These are phyloP conservation scores for Eucommia ulmoides DNA, from an alignment of 257 asterid genomes.

Conservation along the genomic window DNA sequence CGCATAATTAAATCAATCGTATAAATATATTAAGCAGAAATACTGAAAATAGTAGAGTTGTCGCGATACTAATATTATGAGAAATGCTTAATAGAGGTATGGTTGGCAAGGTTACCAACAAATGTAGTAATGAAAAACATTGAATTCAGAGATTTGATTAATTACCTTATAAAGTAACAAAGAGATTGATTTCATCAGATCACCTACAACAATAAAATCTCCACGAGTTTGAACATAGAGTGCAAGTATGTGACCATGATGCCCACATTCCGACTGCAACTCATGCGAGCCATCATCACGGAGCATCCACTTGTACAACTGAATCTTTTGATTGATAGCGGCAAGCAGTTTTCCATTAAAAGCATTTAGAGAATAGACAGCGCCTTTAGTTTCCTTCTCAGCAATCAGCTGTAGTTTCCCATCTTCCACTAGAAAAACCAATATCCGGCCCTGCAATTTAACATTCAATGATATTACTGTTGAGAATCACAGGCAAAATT, in stretches of 20 bases:
- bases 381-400: conserved; percentile 96
- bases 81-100: too few relatives aligned
- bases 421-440: conserved; percentile 92
- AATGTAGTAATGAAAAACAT: too few relatives aligned
- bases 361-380: conserved; percentile 88
- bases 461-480: conserved; percentile 3
- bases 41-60: too few relatives aligned
- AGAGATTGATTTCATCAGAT: conserved; percentile 92
- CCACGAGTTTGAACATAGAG: conserved; percentile 97
- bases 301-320: conserved; percentile 88
- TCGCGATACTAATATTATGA: too few relatives aligned
- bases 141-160: not conserved
- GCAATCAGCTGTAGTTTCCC: conserved; percentile 88
- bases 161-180: conserved; percentile 86
- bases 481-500: too few relatives aligned
- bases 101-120: too few relatives aligned
- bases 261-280: conserved; percentile 96
- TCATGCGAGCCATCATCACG: conserved; percentile 87
- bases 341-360: conserved; percentile 94
- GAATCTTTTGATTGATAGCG: conserved; percentile 96
- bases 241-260: conserved; percentile 95
- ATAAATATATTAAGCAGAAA: too few relatives aligned
- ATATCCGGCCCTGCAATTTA: conserved; percentile 68
- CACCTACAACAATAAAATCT: conserved; percentile 93
- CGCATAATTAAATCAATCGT: conserved; percentile 3